Evolutionary conservation across 805 yeast species (phyloP), one percentile per base, ranked within the genome.

Genomic region (Teunomyces pallodes): DNA sequence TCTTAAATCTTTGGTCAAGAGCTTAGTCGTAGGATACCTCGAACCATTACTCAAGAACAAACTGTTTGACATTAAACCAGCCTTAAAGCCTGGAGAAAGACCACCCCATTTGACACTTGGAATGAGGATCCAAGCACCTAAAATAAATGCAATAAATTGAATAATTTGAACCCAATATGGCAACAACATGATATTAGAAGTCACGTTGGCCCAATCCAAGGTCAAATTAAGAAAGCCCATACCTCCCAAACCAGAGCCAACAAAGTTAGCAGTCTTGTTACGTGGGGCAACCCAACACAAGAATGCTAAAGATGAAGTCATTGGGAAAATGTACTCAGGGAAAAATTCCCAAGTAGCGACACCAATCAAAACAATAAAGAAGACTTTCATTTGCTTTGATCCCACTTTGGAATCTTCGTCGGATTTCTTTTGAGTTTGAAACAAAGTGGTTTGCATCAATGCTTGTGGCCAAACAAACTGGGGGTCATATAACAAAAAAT

Each of bases 101-200:
- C 53, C 55, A 14, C 60, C 73, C 75, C 79, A 77, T 49, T 77
- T 76, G 12, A 69, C 78, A 26, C 74, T 54, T 0, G 83, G 83
- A 32, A 78, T 64, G 36, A 75, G 56, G 2, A 74, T 53, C 82
- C 82, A 78, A 26, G 80, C 77, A n/a, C 76, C 69, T n/a, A 69
- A n/a, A 0, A 65, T 72, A 64, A 76, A 78, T 1, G 77, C 82
- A 6, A 64, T 49, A 55, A 78, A 78, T 53, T 77, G 77, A 39
- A 77, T 65, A 13, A 72, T 71, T 45, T 75, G 79, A n/a, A 79
- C 74, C 81, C 81, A 77, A 55, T 77, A 78, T 0, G 82, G 82
- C 43, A 68, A 67, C 54, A 77, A 54, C 80, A 78, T 72, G 38
- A 78, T 78, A 6, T 63, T 56, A 0, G 80, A 75, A 0, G 82